phyloP scores from a whole-genome alignment of 257 asterid genomes.

The Misopates orontium region DNA sequence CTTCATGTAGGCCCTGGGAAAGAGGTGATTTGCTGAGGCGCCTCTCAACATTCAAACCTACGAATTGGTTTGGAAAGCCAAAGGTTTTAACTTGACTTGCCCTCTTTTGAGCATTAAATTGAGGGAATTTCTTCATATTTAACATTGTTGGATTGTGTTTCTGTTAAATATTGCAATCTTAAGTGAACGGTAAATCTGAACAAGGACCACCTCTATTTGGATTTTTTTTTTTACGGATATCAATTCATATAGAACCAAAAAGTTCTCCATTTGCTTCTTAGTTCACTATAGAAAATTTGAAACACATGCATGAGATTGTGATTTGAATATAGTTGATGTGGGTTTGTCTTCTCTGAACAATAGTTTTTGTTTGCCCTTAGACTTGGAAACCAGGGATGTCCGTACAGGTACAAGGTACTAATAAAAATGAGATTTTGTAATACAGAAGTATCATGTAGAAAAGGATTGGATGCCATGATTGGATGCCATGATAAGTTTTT shows the following conservation, averaged over 20 bases:
- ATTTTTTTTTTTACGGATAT: not conserved
- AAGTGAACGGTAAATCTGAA: conserved; percentile 16
- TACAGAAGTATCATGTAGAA: conserved; percentile 15
- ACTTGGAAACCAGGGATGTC: conserved; percentile 18
- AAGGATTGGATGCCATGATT: not conserved
- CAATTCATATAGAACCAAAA: not conserved
- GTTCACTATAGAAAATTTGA: not conserved
- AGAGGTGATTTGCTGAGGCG: conserved; percentile 96
- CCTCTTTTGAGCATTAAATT: conserved; percentile 20
- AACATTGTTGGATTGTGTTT: not conserved
- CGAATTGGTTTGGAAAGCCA: conserved; percentile 93
- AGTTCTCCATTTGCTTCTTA: not conserved
- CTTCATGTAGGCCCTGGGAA: conserved; percentile 99
- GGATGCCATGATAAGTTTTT: not conserved
- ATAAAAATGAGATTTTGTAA: conserved; percentile 7
- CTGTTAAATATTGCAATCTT: no score
- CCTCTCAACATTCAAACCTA: conserved; percentile 87
- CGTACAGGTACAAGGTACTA: not conserved
- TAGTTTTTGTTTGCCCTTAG: conserved; percentile 2
- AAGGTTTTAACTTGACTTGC: conserved; percentile 56
- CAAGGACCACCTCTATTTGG: conserved; percentile 19
- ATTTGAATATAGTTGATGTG: conserved; percentile 4
- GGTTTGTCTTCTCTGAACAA: conserved; percentile 11
- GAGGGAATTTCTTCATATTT: not conserved
- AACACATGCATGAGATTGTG: conserved; percentile 10